Evolutionary conservation across 768 basidiomycete genomes (phyloP).

Genomic region (Trametes sanguinea): DNA sequence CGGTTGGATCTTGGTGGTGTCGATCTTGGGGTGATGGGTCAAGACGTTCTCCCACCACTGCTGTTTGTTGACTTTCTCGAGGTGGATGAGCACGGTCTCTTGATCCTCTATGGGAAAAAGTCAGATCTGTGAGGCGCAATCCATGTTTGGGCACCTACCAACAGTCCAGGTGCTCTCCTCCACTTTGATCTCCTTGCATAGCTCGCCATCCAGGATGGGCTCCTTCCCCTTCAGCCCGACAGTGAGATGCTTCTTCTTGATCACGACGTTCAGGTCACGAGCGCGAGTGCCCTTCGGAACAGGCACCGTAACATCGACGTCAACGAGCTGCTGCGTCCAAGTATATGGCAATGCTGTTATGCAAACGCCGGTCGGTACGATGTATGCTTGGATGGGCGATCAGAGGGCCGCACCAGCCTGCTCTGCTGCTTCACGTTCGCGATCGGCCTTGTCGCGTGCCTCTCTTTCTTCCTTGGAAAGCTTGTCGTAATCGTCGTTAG

Average conservation of each 20-base stretch:
- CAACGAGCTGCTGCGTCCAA: slow-evolving; percentile 89
- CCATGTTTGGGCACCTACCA: slow-evolving; percentile 50
- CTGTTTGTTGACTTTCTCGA: slow-evolving; percentile 85
- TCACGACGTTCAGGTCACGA: slow-evolving; percentile 68
- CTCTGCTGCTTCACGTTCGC: slow-evolving; percentile 71
- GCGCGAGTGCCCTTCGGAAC: slow-evolving; percentile 88
- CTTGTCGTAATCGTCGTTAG: slow-evolving; percentile 67
- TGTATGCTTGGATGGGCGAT: slow-evolving; percentile 27
- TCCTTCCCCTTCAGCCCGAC: slow-evolving; percentile 86
- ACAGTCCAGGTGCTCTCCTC: slow-evolving; percentile 98
- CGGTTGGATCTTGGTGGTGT: slow-evolving; percentile 94
- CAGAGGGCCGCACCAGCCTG: slow-evolving; percentile 66
- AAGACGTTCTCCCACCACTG: slow-evolving; percentile 99
- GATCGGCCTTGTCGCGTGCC: slow-evolving; percentile 64
- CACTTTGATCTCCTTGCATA: slow-evolving; percentile 91
- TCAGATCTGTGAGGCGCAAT: neutral
- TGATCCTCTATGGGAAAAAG: slow-evolving; percentile 64
- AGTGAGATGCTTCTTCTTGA: slow-evolving; percentile 82
- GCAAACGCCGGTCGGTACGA: slow-evolving; percentile 15
- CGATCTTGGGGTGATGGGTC: slow-evolving; percentile 93
- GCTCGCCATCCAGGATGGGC: slow-evolving; percentile 83
- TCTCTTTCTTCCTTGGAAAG: slow-evolving; percentile 78
- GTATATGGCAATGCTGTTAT: slow-evolving; percentile 78
- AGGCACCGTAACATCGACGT: slow-evolving; percentile 80
- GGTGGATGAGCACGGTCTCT: slow-evolving; percentile 66